Evolutionary conservation across 2,329 filamentous ascomycete species (phyloP), one percentile per base, ranked within the genome.

Genomic region (Xylaria digitata): DNA sequence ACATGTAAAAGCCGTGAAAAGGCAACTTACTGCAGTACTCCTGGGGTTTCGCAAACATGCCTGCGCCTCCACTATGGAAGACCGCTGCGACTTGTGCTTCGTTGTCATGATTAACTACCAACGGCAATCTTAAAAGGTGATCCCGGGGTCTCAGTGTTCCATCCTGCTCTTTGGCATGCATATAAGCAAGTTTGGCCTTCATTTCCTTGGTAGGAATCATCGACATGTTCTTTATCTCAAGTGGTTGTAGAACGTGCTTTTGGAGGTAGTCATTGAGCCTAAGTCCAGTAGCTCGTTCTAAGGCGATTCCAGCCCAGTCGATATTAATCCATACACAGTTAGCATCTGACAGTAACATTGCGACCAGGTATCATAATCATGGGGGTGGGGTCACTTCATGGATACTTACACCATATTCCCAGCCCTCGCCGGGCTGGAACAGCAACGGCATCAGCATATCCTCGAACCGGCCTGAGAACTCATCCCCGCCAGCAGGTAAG

Each of bases 31-130:
- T 83, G 63, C 82, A 81, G 71, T 90, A 92, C 52, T 92, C 88
- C 8, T 82, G 81, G 0, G 88, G 87, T 66, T 81, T 83, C 0
- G 86, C 85, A 72, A 86, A 92, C 54, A 86, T 80, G 2, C 89
- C 89, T 2, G 83, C 88, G 4, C 89, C 90, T 5, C 87, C 90
- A 49, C 83, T 85, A 74, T 90, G 83, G 75, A 90, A 85, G 11
- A 85, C 64, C 0, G 67, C 54, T 3, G 78, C 77, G 55, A 80
- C 78, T 52, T 87, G 81, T 6, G 82, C 78, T 11, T 81, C 74
- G 1, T 78, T 80, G 5, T 80, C 76, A 5, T 77, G 53, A 32
- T 8, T 23, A 21, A 56, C 80, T n/a, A 81, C 73, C 0, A 89
- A 74, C 0, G 86, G 79, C 2, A 77, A 76, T 2, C 82, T 82